These are phyloP conservation scores for Geotrichum macrosporum DNA, from an alignment of 1,139 yeast species.

Conservation along the genomic window DNA sequence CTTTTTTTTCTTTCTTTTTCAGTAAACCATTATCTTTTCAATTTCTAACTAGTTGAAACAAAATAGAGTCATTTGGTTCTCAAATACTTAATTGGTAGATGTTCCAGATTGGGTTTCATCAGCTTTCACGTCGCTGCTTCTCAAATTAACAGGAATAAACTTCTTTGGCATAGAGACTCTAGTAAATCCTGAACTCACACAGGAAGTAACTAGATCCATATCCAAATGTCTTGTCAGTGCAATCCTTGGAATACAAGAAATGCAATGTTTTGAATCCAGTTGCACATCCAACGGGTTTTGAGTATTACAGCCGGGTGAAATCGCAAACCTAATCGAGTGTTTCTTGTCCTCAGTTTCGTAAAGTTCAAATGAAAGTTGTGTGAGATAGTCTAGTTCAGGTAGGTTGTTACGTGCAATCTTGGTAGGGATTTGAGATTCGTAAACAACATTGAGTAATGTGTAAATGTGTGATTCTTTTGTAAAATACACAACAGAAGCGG, in stretches of 20 bases:
- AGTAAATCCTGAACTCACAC: conserved; percentile 73
- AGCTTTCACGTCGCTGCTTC: conserved; percentile 3
- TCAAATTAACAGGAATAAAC: conserved; percentile 39
- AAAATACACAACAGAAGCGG: conserved; percentile 79
- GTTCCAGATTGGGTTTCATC: background rate
- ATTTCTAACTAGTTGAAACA: too few relatives aligned
- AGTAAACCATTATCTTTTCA: too few relatives aligned
- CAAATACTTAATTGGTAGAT: too few relatives aligned
- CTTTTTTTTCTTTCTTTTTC: too few relatives aligned
- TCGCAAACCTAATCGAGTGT: conserved; percentile 79
- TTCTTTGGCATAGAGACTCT: conserved; percentile 83
- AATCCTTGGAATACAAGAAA: conserved; percentile 89
- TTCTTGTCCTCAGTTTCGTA: conserved; percentile 73
- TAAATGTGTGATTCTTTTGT: conserved; percentile 97
- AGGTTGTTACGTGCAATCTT: conserved; percentile 89
- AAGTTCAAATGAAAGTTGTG: conserved; percentile 90
- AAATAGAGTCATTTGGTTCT: too few relatives aligned
- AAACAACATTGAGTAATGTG: conserved; percentile 82
- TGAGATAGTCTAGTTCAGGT: conserved; percentile 92
- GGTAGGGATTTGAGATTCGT: conserved; percentile 93
- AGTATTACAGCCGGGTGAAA: conserved; percentile 97
- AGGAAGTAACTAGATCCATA: conserved; percentile 80
- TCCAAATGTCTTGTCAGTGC: conserved; percentile 90
- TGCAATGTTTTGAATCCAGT: conserved; percentile 92
- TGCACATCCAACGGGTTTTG: conserved; percentile 97